phyloP scores from a whole-genome alignment of 352 stramenopile species.

The Phytophthora tentaculata region DNA sequence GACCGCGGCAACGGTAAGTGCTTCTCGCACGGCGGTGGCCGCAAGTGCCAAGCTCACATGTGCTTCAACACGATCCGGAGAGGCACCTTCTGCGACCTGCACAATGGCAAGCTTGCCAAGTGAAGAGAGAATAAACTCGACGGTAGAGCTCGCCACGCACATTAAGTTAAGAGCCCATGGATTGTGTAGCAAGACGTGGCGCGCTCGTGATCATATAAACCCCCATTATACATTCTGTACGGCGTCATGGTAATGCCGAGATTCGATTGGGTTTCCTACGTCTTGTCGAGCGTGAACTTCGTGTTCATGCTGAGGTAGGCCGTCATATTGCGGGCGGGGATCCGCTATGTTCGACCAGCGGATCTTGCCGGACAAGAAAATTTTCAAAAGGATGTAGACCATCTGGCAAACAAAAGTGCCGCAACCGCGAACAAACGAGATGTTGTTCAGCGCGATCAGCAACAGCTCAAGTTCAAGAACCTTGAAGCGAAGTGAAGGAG shows the following conservation, averaged over 20 bases:
- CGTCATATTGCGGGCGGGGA: background rate
- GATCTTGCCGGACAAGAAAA: constrained; percentile 28
- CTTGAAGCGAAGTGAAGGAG: constrained; percentile 4
- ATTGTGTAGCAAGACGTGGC: constrained; percentile 36
- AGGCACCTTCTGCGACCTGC: constrained; percentile 63
- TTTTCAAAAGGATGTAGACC: constrained; percentile 36
- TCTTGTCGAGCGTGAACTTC: constrained; percentile 2
- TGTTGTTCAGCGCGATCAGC: constrained; percentile 3
- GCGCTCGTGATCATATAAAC: constrained; percentile 21
- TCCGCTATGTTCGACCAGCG: background rate
- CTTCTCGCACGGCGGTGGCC: constrained; percentile 77
- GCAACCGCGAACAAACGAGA: constrained; percentile 21
- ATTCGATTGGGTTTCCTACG: background rate
- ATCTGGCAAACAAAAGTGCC: constrained; percentile 17
- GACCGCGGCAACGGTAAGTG: constrained; percentile 87
- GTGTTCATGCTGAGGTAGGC: background rate
- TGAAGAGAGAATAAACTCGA: constrained; percentile 15
- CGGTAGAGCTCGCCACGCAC: constrained; percentile 17
- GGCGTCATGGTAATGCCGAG: constrained; percentile 9
- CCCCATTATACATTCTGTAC: constrained; percentile 11
- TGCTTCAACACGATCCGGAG: constrained; percentile 76
- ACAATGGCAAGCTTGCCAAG: constrained; percentile 43
- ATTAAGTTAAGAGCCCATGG: constrained; percentile 39
- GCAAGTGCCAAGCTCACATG: constrained; percentile 67
- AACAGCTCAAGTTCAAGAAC: background rate